Evolutionary conservation across 345 rosid species (phyloP).

Genomic region (Corchorus capsularis): DNA sequence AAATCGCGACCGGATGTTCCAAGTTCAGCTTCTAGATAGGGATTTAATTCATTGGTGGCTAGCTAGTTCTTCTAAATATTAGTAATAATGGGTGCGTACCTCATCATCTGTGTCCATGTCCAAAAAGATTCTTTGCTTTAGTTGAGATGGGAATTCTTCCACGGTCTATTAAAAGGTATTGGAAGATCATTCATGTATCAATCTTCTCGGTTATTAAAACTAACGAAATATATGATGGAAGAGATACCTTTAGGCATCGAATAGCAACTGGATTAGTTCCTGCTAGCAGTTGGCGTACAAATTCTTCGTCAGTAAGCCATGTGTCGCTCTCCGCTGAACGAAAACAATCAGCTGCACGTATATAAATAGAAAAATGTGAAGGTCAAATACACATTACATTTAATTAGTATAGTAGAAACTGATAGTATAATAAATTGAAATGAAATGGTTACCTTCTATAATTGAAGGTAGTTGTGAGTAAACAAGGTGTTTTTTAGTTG

Average conservation of each 20-base stretch:
- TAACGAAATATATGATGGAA: too few species aligned
- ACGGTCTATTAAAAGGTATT: too few species aligned
- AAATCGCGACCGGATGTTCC: too few species aligned
- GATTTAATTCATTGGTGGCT: too few species aligned
- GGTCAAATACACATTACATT: background rate
- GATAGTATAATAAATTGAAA: background rate
- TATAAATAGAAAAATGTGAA: background rate
- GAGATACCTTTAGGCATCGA: conserved; percentile 37
- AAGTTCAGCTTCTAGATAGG: too few species aligned
- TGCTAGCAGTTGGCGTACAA: conserved; percentile 64
- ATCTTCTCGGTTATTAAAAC: too few species aligned
- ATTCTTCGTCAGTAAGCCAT: conserved; percentile 54
- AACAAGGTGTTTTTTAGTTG: background rate
- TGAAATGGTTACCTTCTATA: conserved; percentile 4
- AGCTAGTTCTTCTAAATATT: too few species aligned
- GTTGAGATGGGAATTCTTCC: too few species aligned
- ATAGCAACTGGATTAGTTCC: conserved; percentile 61
- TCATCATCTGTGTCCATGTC: too few species aligned
- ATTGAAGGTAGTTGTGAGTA: conserved; percentile 5
- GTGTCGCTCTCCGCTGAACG: conserved; percentile 12
- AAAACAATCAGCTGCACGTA: background rate
- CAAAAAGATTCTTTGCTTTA: too few species aligned
- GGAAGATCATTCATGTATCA: too few species aligned
- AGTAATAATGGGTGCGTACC: too few species aligned
- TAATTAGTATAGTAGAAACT: background rate